Base-by-base conservation (phyloP, 1,139 yeast genomes). In the Yarrowia galli region DNA sequence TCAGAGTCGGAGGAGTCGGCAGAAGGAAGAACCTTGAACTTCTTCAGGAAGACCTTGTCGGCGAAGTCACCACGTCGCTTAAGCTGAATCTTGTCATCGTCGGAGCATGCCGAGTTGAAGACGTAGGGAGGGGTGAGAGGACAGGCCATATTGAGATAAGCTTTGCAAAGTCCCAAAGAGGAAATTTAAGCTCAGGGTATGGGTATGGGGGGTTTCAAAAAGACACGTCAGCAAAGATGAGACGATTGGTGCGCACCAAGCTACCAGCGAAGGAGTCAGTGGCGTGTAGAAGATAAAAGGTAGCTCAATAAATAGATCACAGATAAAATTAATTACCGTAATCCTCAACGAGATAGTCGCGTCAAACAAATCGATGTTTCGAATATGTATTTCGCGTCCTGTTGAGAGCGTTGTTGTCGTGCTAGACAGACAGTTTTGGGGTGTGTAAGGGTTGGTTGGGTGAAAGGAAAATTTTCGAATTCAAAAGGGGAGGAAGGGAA, bases 381-480 rank as follows among this genome's bases (percentile, higher is more conserved):
- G 64, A 58, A 43, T 58, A 18, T 58, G 64, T 58, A 58, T 43
- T 28, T 28, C 43, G 64, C 64, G 64, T 43, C 51, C 64, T 18
- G 64, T 58, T 58, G 64, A 58, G 64, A 58, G 64, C 64, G 64
- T 58, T 58, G 64, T 58, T 58, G 64, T 43, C 51, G 64, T 58
- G 64, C 64, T 58, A 58, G 64, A 58, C 64, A 58, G 64, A 58
- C 64, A 58, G 51, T 43, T 42, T 58, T 42, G n/a, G 64, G 64
- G 64, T 28, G 40, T 43, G 51, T 43, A 18, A 18, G 51, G 51
- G 64, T 13, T 43, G 35, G 64, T 4, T 43, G 40, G 64, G 64
- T 32, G 51, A 43, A 58, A 58, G 42, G 64, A 58, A 58, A 58
- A 58, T 58, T 58, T 58, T 58, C 64, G 64, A 43, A 43, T 58